These are phyloP conservation scores for Vigna mungo DNA, from an alignment of 306 rosid genomes.

Conservation along the genomic window DNA sequence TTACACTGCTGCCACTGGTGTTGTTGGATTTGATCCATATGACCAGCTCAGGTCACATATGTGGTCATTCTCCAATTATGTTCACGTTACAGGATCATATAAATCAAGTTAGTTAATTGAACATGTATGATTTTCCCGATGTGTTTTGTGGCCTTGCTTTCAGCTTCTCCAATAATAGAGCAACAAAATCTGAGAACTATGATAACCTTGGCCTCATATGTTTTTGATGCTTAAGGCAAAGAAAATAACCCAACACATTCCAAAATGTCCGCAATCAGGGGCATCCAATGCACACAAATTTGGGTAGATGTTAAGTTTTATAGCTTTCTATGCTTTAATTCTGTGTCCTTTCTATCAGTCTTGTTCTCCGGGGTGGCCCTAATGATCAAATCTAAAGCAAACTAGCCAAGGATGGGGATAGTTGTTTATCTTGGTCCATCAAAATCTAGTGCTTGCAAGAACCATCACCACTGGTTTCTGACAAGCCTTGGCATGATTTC, in stretches of 20 bases:
- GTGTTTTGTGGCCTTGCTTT: constrained; percentile 50
- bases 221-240: constrained; percentile 28
- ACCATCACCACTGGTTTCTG: constrained; percentile 39
- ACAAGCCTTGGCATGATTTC: constrained; percentile 34
- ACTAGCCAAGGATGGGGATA: constrained; percentile 43
- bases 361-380: constrained; percentile 41
- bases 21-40: constrained; percentile 39
- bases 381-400: constrained; percentile 31
- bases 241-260: constrained; percentile 44
- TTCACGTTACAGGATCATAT: constrained; percentile 33
- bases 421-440: constrained; percentile 42
- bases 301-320: constrained; percentile 32
- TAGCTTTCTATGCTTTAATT: constrained; percentile 32
- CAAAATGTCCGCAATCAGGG: constrained; percentile 37
- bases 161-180: constrained; percentile 54
- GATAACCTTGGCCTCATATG: constrained; percentile 36
- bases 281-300: constrained; percentile 42
- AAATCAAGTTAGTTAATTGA: constrained; percentile 23
- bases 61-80: constrained; percentile 45
- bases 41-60: constrained; percentile 40
- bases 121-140: constrained; percentile 19
- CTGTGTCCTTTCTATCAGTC: constrained; percentile 37
- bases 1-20: neutral
- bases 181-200: constrained; percentile 32
- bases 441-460: constrained; percentile 31